phyloP scores from a whole-genome alignment of 1,284 basidiomycete genomes.

The Clitocybe nebularis region DNA sequence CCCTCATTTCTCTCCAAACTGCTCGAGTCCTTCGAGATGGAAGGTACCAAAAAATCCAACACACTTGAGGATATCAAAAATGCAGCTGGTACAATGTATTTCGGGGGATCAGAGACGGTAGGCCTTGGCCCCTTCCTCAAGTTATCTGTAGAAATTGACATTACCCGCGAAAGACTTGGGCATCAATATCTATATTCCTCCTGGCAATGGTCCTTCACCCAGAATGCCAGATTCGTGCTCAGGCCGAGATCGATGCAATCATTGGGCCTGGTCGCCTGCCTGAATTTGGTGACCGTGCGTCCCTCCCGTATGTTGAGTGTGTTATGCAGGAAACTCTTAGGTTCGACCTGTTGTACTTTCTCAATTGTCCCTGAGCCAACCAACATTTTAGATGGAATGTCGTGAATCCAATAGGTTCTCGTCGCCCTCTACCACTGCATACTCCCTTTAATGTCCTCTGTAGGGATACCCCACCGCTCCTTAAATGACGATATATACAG shows the following conservation, averaged over 20 bases:
- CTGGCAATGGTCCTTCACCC: conserved; percentile 43
- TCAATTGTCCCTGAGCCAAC: neutral
- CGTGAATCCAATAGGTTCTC: conserved; percentile 12
- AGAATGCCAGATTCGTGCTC: conserved; percentile 37
- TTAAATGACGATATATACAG: conserved; percentile 27
- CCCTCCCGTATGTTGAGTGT: conserved; percentile 26
- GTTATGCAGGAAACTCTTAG: conserved; percentile 30
- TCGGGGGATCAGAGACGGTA: conserved; percentile 17
- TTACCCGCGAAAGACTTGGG: conserved; percentile 8
- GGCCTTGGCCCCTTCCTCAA: neutral
- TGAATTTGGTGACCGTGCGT: conserved; percentile 26
- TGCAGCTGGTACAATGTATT: conserved; percentile 10
- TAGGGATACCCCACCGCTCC: conserved; percentile 24
- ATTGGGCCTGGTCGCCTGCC: conserved; percentile 39
- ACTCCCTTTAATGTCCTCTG: neutral
- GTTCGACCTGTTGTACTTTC: conserved; percentile 17
- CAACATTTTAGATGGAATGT: conserved; percentile 10
- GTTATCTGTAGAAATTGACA: too few relatives aligned
- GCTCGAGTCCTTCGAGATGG: conserved; percentile 3
- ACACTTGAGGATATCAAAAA: conserved; percentile 11
- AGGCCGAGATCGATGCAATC: conserved; percentile 42
- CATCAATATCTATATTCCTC: conserved; percentile 24
- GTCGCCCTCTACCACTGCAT: neutral
- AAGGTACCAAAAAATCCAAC: neutral
- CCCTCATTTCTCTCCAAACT: conserved; percentile 13